Evolutionary conservation across 108 stramenopile genomes (phyloP), one percentile per base, ranked within the genome.

Genomic region (Seminavis robusta): DNA sequence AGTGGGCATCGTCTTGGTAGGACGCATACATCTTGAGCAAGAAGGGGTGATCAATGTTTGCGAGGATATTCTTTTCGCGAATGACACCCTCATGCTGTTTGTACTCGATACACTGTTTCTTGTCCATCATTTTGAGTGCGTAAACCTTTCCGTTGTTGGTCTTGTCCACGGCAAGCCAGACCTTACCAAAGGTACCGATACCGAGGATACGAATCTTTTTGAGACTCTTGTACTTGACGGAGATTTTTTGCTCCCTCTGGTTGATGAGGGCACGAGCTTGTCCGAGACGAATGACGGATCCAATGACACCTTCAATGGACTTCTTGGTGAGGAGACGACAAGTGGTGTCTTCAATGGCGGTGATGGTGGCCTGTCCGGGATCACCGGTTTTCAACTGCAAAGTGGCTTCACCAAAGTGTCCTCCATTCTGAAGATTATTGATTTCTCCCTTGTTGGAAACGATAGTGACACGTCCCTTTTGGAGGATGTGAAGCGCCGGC

Each of bases 41-140:
- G 61, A 97, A 95, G 0, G 97, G 96, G 63, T 94, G 94, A 20
- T 92, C 74, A 47, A 94, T 64, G 47, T 72, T 50, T 40, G 73
- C 69, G 84, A 98, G 84, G 26, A 98, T 74, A 47, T 93, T 89
- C 67, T 81, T 83, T 61, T 94, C 88, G 40, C 78, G 76, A 30
- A 81, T 73, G 9, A 90, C 86, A 33, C 81, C 90, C 20, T 76
- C 70, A 88, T 46, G 19, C 65, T 59, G 1, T 60, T 41, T 80
- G 46, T 79, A 77, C 31, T 76, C 71, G 38, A 97, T 81, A 32
- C 97, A 70, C 48, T 98, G 84, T 17, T 79, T 69, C 61, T 90
- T 88, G 39, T 67, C 62, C 61, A 84, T 79, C 26, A 82, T 61
- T 56, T 90, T 89, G 54, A 96, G 70, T 10, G 95, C 95, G 69